Evolutionary conservation across 2,329 filamentous ascomycete species (phyloP).

Genomic region (Fusarium sp.): DNA sequence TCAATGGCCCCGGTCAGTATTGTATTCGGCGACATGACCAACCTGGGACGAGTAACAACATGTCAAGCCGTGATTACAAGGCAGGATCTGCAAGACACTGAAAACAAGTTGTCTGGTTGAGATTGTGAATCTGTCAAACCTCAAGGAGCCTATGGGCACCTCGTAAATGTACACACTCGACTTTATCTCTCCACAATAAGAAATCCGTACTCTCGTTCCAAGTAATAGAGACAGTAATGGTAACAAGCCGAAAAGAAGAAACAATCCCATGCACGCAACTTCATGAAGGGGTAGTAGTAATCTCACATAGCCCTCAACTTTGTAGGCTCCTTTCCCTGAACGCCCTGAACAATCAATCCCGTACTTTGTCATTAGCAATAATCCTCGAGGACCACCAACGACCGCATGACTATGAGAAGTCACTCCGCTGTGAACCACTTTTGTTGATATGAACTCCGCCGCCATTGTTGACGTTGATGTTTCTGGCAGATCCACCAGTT

Average conservation of each 20-base stretch:
- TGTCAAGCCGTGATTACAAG: neutral
- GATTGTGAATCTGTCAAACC: slow-evolving; percentile 10
- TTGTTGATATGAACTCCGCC: slow-evolving; percentile 24
- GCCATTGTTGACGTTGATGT: slow-evolving; percentile 12
- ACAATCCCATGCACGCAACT: slow-evolving; percentile 46
- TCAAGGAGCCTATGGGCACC: slow-evolving; percentile 9
- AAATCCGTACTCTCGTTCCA: slow-evolving; percentile 27
- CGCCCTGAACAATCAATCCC: slow-evolving; percentile 46
- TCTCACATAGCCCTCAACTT: slow-evolving; percentile 46
- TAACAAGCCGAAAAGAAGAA: slow-evolving; percentile 29
- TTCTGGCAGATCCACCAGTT: slow-evolving; percentile 2
- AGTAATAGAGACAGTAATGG: slow-evolving; percentile 36
- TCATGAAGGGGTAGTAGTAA: slow-evolving; percentile 45
- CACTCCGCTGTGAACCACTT: slow-evolving; percentile 31
- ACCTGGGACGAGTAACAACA: slow-evolving; percentile 4
- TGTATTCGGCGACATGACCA: slow-evolving; percentile 5
- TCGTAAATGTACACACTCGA: slow-evolving; percentile 37
- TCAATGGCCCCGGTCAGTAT: slow-evolving; percentile 10
- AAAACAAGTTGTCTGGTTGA: slow-evolving; percentile 6
- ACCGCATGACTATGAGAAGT: slow-evolving; percentile 35
- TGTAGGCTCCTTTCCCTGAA: slow-evolving; percentile 48
- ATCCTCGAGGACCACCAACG: slow-evolving; percentile 40
- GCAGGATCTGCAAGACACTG: neutral
- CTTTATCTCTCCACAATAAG: slow-evolving; percentile 23
- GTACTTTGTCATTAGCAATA: slow-evolving; percentile 48